Conservation (phyloP, 1,284 basidiomycete species). For the Austroboletus niveus region DNA sequence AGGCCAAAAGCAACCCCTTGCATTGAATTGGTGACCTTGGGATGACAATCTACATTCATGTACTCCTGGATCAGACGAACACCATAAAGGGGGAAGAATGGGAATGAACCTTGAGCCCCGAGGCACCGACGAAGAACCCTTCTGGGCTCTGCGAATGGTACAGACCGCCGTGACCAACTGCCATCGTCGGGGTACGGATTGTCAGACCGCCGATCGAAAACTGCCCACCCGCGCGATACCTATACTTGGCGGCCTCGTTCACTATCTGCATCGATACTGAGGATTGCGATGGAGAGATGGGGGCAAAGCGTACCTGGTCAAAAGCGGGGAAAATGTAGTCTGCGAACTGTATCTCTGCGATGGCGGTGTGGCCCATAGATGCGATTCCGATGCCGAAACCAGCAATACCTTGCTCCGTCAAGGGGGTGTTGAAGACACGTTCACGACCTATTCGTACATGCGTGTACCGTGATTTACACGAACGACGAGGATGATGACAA, state of each 20-base stretch:
- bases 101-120: constrained; percentile 76
- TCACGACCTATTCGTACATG: constrained; percentile 60
- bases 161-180: constrained; percentile 89
- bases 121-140: constrained; percentile 89
- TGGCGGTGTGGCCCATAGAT: constrained; percentile 90
- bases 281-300: neutral
- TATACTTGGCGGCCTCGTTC: constrained; percentile 93
- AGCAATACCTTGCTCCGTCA: constrained; percentile 93
- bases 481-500: neutral
- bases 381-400: constrained; percentile 94
- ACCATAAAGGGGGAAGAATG: neutral
- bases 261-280: constrained; percentile 61
- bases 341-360: constrained; percentile 90
- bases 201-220: constrained; percentile 86
- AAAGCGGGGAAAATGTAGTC: constrained; percentile 92
- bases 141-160: constrained; percentile 96
- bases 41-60: constrained; percentile 66
- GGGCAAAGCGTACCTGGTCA: constrained; percentile 65
- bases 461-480: neutral
- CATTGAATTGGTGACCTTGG: constrained; percentile 93
- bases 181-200: constrained; percentile 85
- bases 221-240: constrained; percentile 85
- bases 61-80: neutral
- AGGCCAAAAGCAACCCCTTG: constrained; percentile 83
- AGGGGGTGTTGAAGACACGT: constrained; percentile 93